These are phyloP conservation scores for Thelephora ganbajun DNA, from an alignment of 768 basidiomycete species.

Conservation along the genomic window DNA sequence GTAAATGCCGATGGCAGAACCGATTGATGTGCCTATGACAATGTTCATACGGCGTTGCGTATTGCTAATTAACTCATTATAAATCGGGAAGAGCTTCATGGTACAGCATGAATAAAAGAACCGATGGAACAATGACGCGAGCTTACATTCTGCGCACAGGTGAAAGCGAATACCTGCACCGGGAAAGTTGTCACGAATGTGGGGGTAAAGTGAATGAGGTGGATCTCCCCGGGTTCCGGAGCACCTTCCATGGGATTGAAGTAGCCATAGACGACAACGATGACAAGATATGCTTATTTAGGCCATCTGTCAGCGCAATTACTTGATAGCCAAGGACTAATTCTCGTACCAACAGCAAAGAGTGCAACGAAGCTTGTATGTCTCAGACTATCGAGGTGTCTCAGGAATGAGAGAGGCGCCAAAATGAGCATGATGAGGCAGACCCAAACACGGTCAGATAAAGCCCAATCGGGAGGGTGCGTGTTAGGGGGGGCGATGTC, in stretches of 20 bases:
- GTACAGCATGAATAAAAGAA: neutral
- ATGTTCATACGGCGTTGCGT: conserved; percentile 74
- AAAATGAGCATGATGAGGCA: conserved; percentile 62
- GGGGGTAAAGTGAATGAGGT: conserved; percentile 60
- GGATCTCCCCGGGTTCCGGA: conserved; percentile 49
- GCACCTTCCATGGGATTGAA: conserved; percentile 59
- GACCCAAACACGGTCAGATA: conserved; percentile 76
- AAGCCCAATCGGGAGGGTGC: conserved; percentile 61
- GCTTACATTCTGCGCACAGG: conserved; percentile 84
- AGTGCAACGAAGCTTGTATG: conserved; percentile 87
- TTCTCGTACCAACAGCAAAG: conserved; percentile 67
- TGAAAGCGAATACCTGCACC: conserved; percentile 87
- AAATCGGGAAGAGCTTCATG: conserved; percentile 77
- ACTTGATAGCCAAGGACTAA: neutral
- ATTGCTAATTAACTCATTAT: conserved; percentile 79
- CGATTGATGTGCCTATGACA: conserved; percentile 81
- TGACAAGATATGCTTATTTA: conserved; percentile 51
- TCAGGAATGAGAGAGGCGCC: conserved; percentile 72
- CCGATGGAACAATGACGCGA: neutral
- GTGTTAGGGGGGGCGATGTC: conserved; percentile 50
- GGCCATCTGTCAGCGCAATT: conserved; percentile 4
- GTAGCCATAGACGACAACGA: conserved; percentile 72
- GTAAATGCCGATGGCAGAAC: conserved; percentile 70
- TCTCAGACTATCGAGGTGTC: conserved; percentile 71
- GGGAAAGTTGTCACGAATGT: conserved; percentile 78